phyloP scores from a whole-genome alignment of 2,329 filamentous ascomycete species.

The Bipolaris oryzae region DNA sequence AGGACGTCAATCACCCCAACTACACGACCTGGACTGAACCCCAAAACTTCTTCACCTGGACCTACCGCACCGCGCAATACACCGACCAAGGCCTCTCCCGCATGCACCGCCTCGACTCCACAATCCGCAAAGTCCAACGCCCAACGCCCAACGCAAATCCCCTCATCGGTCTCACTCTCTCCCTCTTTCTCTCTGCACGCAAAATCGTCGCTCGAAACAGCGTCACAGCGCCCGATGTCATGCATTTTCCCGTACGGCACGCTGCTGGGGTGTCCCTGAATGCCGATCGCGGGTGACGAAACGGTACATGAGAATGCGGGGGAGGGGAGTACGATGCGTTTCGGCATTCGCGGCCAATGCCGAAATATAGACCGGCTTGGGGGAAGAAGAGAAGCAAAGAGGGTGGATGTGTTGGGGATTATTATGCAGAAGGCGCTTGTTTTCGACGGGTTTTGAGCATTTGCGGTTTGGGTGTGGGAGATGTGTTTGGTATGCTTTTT shows the following conservation, averaged over 20 bases:
- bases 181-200: conserved; percentile 55
- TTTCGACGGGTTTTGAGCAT: conserved; percentile 57
- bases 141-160: conserved; percentile 57
- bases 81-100: conserved; percentile 54
- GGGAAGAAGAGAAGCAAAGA: conserved; percentile 22
- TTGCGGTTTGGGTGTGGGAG: conserved; percentile 64
- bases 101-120: conserved; percentile 58
- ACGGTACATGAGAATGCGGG: conserved; percentile 22
- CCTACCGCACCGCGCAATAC: conserved; percentile 59
- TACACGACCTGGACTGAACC: conserved; percentile 54
- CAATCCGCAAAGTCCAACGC: conserved; percentile 61
- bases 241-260: conserved; percentile 26
- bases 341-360: conserved; percentile 30
- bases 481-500: conserved; percentile 49
- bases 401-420: conserved; percentile 24
- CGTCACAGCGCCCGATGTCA: conserved; percentile 79
- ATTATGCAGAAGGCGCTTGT: conserved; percentile 59
- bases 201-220: conserved; percentile 67
- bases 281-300: conserved; percentile 23
- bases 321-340: conserved; percentile 31
- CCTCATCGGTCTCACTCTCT: conserved; percentile 56
- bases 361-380: conserved; percentile 29
- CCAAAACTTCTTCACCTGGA: conserved; percentile 65
- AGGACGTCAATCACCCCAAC: conserved; percentile 50
- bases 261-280: conserved; percentile 27